Evolutionary conservation across 78 protist genomes (phyloP).

Genomic region (Dictyostelium capitatum): DNA sequence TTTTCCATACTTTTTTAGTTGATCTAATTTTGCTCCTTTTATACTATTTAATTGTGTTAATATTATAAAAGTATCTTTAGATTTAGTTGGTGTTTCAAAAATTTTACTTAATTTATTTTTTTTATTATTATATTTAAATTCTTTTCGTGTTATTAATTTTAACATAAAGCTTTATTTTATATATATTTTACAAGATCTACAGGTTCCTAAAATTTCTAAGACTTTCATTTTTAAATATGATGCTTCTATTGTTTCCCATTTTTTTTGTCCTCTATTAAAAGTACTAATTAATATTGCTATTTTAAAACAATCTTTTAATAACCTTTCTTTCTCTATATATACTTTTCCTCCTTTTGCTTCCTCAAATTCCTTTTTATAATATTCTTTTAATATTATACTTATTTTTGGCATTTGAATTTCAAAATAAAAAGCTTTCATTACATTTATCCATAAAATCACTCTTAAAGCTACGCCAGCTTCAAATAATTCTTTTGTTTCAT

Average conservation of each 20-base stretch:
- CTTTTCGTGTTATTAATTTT: neutral
- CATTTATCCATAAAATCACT: neutral
- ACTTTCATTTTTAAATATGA: neutral
- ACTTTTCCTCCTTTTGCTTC: slow-evolving; percentile 7
- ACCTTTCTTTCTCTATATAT: slow-evolving; percentile 8
- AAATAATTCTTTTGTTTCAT: slow-evolving; percentile 14
- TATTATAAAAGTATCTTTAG: neutral
- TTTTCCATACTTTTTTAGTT: neutral
- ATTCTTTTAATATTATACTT: slow-evolving; percentile 5
- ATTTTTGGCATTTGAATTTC: neutral
- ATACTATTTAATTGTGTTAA: neutral
- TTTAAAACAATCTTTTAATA: slow-evolving; percentile 26
- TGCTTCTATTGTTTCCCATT: neutral
- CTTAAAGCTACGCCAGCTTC: neutral
- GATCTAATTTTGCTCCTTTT: neutral
- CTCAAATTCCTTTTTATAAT: neutral
- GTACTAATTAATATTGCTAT: neutral
- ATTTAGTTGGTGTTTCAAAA: neutral
- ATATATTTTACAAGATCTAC: slow-evolving; percentile 36
- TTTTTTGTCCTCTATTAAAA: neutral
- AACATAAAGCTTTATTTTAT: neutral
- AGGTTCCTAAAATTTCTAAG: neutral
- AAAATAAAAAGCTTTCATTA: slow-evolving; percentile 28
- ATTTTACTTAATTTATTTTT: neutral
- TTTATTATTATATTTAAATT: neutral